Evolutionary conservation across 257 asterid genomes (phyloP).

Genomic region (Linderniella brevidens): DNA sequence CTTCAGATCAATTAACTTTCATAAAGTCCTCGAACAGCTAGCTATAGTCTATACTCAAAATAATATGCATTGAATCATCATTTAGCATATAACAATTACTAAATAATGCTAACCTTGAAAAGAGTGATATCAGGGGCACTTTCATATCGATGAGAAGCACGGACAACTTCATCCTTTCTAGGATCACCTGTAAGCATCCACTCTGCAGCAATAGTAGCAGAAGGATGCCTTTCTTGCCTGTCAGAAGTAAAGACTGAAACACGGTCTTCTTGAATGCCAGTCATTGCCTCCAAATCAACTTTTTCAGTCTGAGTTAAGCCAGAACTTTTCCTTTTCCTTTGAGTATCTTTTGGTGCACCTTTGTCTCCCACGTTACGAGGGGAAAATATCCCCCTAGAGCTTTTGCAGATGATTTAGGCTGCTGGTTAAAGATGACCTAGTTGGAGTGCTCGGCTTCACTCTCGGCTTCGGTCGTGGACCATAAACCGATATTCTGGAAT

Average conservation of each 20-base stretch:
- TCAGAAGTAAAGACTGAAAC: conserved; percentile 50
- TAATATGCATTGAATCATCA: too few relatives aligned
- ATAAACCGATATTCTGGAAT: conserved; percentile 44
- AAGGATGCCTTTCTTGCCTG: conserved; percentile 91
- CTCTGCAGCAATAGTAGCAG: conserved; percentile 76
- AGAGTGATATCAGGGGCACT: conserved; percentile 87
- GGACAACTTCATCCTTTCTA: conserved; percentile 75
- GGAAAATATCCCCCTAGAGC: conserved; percentile 94
- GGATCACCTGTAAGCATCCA: conserved; percentile 96
- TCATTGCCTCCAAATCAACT: conserved; percentile 83
- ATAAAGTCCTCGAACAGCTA: too few relatives aligned
- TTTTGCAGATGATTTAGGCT: conserved; percentile 85
- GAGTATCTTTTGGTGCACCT: conserved; percentile 52
- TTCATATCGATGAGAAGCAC: conserved; percentile 85
- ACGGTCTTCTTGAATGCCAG: conserved; percentile 89
- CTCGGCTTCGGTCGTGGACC: conserved; percentile 81
- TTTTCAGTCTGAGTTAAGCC: conserved; percentile 73
- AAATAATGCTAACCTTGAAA: conserved; percentile 43
- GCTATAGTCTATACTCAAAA: too few relatives aligned
- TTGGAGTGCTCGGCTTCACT: conserved; percentile 52
- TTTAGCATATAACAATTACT: too few relatives aligned
- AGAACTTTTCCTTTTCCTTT: conserved; percentile 88
- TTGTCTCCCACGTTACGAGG: conserved; percentile 81
- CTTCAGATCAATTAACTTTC: too few relatives aligned
- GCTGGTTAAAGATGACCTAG: conserved; percentile 65